Evolutionary conservation across 345 rosid species (phyloP), one percentile per base, ranked within the genome.

Genomic region (Eucalyptus polybractea): DNA sequence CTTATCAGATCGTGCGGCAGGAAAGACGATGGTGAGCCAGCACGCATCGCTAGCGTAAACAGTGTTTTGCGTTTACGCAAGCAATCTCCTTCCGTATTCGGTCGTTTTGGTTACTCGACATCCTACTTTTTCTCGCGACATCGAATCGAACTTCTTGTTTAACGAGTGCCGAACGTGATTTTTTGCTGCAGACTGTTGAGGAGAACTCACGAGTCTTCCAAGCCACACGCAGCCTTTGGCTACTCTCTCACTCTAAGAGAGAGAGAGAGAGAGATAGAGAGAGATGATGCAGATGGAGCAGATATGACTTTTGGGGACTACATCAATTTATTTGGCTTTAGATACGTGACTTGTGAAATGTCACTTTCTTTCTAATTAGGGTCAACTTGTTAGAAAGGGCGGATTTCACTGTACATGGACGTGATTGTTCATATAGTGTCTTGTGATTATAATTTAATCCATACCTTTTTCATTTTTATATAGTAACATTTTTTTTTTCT

Each of bases 21-120:
- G 33, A 94, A 95, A 69, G 98, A 93, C 83, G 95, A 93, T 22
- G 85, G 85, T 76, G 85, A 76, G 85, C 85, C 3, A 40, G 27
- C 47, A n/a, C 17, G 10, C 21, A 13, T 33, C 44, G 81, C 25
- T 33, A 47, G 88, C 85, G 24, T 29, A 21, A 9, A 42, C 33
- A 22, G 15, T 22, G 49, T 56, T 58, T 65, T 53, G 1, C 60
- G 22, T 56, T 65, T 53, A 5, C 60, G 33, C 69, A 13, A 21
- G 31, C 80, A 21, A 62, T 17, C 42, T 24, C 19, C 25, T 56
- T 54, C 10, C 2, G 31, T 37, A 37, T 54, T 54, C 15, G 45
- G 33, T 76, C 47, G 29, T 40, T 40, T 33, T 33, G 81, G 4
- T 72, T 19, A 6, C 81, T 10, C 45, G 22, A 37, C 44, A 17